These are phyloP conservation scores for Talaromyces sp. DNA, from an alignment of 2,329 filamentous ascomycete species.

Conservation along the genomic window DNA sequence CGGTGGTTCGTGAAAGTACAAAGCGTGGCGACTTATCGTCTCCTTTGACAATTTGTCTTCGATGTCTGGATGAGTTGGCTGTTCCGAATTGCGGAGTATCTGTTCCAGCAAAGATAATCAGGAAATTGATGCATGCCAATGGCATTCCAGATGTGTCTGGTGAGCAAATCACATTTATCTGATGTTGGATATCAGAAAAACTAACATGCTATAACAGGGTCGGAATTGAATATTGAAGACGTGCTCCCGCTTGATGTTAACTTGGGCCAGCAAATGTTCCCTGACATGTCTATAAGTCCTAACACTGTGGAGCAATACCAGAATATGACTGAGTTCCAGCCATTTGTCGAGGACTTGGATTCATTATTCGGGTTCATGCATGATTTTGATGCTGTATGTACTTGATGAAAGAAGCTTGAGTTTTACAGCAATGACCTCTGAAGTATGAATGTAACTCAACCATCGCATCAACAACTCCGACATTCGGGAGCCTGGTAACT, in stretches of 20 bases:
- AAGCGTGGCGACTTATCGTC: neutral
- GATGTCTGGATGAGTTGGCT: neutral
- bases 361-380: neutral
- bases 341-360: neutral
- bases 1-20: neutral
- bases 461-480: neutral
- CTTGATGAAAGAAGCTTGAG: neutral
- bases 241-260: neutral
- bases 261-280: neutral
- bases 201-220: neutral
- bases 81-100: conserved; percentile 12
- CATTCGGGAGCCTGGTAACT: neutral
- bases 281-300: neutral
- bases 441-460: neutral
- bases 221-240: neutral
- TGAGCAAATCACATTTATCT: neutral
- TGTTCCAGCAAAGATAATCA: conserved; percentile 9
- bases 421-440: neutral
- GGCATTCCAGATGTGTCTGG: conserved; percentile 19
- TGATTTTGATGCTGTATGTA: neutral
- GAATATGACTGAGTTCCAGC: neutral
- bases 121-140: conserved; percentile 13
- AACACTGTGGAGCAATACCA: neutral
- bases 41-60: neutral
- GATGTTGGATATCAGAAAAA: neutral